Conservation (phyloP, 2,329 filamentous ascomycete genomes). For the Setomelanomma holmii region DNA sequence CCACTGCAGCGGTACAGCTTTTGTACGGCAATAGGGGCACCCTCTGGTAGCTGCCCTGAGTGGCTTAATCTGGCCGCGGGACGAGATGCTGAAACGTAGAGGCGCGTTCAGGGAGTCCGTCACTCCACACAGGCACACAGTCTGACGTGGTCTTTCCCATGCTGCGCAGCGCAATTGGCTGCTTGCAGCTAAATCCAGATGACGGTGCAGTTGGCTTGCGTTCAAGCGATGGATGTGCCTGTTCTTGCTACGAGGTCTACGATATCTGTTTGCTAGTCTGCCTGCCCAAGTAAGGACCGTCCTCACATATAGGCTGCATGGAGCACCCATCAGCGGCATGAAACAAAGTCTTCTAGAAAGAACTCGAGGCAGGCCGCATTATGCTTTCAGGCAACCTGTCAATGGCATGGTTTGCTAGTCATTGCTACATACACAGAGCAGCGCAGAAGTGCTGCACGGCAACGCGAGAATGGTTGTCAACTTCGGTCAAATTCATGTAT, state of each 20-base stretch:
- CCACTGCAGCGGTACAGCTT: conserved; percentile 16
- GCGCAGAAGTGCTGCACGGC: not conserved
- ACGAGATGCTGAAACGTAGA: conserved; percentile 37
- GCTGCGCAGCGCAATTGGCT: conserved; percentile 10
- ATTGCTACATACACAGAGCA: not conserved
- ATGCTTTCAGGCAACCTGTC: not conserved
- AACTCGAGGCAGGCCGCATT: not conserved
- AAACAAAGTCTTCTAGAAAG: conserved; percentile 14
- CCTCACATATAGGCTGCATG: conserved; percentile 6
- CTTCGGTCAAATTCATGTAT: too few relatives aligned
- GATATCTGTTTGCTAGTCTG: not conserved
- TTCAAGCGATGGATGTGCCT: conserved; percentile 6
- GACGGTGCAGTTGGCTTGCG: conserved; percentile 20
- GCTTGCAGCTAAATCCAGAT: conserved; percentile 18
- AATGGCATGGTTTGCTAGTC: not conserved
- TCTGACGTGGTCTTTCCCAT: conserved; percentile 40
- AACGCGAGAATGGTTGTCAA: too few relatives aligned
- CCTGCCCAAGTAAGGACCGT: conserved; percentile 1
- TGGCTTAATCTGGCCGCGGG: conserved; percentile 24
- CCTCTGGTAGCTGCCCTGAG: conserved; percentile 19
- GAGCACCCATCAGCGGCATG: conserved; percentile 9
- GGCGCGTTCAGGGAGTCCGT: conserved; percentile 33
- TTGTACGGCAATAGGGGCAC: conserved; percentile 23
- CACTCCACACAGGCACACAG: conserved; percentile 17
- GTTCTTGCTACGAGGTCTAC: not conserved